A percentile compares a stretch with the other conserved stretches of the same genome.
Conservation (phyloP, 441 rosid species). For the Geranium incanum region DNA sequence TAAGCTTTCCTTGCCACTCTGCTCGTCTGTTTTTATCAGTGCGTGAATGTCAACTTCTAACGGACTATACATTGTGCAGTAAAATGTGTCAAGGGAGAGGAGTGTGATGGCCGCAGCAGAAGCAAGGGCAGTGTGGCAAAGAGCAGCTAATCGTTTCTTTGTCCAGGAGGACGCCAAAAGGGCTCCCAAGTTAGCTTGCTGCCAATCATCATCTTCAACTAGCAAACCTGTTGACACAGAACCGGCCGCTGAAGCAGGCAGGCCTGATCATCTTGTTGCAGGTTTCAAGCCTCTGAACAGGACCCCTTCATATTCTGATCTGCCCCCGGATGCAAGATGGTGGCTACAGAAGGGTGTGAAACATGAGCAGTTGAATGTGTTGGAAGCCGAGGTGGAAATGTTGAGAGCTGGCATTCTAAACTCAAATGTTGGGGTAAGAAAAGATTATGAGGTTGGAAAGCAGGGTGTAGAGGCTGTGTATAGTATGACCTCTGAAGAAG, state of each 20-base stretch:
- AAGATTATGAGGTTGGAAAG: background rate
- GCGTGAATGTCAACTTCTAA: background rate
- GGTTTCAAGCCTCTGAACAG: slow-evolving; percentile 52
- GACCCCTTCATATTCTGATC: slow-evolving; percentile 38
- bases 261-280: slow-evolving; percentile 34
- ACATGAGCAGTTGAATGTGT: slow-evolving; percentile 36
- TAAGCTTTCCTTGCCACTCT: background rate
- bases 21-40: background rate
- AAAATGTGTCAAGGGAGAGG: slow-evolving; percentile 30
- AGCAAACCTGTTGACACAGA: slow-evolving; percentile 45
- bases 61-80: slow-evolving; percentile 15
- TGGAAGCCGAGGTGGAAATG: slow-evolving; percentile 45
- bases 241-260: slow-evolving; percentile 39
- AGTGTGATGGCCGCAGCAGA: slow-evolving; percentile 79
- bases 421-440: slow-evolving; percentile 6
- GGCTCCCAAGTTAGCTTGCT: slow-evolving; percentile 88
- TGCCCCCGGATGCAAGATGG: slow-evolving; percentile 56
- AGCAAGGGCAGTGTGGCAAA: slow-evolving; percentile 92
- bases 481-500: background rate
- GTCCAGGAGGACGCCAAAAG: slow-evolving; percentile 98
- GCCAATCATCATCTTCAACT: slow-evolving; percentile 57
- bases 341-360: slow-evolving; percentile 67
- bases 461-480: background rate
- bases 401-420: slow-evolving; percentile 27
- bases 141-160: slow-evolving; percentile 86